Evolutionary conservation across 2,329 filamentous ascomycete genomes (phyloP).

Genomic region (Hymenoscyphus occultus): DNA sequence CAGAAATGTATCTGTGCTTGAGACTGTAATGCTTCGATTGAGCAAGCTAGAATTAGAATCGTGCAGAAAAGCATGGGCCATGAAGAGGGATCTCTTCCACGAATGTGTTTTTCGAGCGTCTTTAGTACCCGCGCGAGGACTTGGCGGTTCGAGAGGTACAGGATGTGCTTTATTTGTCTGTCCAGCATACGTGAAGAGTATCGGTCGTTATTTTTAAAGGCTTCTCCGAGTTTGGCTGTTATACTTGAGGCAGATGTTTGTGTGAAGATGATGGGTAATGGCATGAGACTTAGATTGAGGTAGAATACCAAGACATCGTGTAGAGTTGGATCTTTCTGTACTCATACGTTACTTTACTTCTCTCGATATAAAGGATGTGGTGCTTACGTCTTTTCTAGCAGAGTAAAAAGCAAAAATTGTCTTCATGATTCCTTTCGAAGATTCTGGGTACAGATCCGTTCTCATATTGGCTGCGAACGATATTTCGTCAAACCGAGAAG

Average conservation of each 20-base stretch:
- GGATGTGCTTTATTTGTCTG: constrained; percentile 21
- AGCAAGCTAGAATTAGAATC: constrained; percentile 18
- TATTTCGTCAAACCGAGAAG: constrained; percentile 6
- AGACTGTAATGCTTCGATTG: constrained; percentile 19
- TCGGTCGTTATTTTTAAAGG: not conserved
- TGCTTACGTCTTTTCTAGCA: not conserved
- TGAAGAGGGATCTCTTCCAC: constrained; percentile 12
- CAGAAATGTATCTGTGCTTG: constrained; percentile 12
- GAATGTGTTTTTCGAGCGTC: constrained; percentile 21
- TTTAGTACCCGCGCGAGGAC: constrained; percentile 10
- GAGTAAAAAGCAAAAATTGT: constrained; percentile 11
- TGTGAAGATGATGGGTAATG: constrained; percentile 18
- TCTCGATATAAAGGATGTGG: not conserved
- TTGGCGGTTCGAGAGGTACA: constrained; percentile 13
- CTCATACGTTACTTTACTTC: not conserved
- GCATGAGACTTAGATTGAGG: constrained; percentile 11
- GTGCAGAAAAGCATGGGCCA: constrained; percentile 21
- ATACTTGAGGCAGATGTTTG: constrained; percentile 15
- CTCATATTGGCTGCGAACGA: constrained; percentile 6
- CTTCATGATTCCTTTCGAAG: constrained; percentile 7
- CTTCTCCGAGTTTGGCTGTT: constrained; percentile 4
- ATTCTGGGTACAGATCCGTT: not conserved
- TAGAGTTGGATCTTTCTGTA: constrained; percentile 12
- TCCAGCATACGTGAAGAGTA: constrained; percentile 24
- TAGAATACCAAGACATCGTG: constrained; percentile 17